Evolutionary conservation across 2,329 filamentous ascomycete genomes (phyloP).

Genomic region (Fusarium sp.): DNA sequence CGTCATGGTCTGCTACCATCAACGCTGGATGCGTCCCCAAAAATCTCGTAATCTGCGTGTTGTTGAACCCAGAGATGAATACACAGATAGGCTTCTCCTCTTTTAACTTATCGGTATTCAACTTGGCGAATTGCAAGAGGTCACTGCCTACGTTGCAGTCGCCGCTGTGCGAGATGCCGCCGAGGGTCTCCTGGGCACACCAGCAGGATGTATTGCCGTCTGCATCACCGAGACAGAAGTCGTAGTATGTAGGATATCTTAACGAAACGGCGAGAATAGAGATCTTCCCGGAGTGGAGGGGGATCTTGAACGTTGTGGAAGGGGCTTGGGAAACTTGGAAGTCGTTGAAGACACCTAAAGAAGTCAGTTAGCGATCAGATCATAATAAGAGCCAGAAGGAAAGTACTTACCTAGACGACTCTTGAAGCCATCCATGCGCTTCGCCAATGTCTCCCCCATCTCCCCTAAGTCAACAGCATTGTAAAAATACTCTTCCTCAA

Average conservation of each 20-base stretch:
- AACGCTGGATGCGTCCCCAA: not conserved
- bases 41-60: slow-evolving; percentile 8
- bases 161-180: slow-evolving; percentile 14
- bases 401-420: not conserved
- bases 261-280: slow-evolving; percentile 1
- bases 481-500: slow-evolving; percentile 12
- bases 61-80: slow-evolving; percentile 1
- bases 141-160: not conserved
- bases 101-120: not conserved
- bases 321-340: slow-evolving; percentile 25
- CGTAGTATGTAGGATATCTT: slow-evolving; percentile 12
- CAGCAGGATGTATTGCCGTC: slow-evolving; percentile 6
- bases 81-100: slow-evolving; percentile 10
- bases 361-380: fast-evolving
- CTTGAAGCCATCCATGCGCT: slow-evolving; percentile 10
- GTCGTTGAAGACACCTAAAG: not conserved
- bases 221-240: slow-evolving; percentile 9
- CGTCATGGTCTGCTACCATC: not conserved
- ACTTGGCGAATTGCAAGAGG: slow-evolving; percentile 9
- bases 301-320: slow-evolving; percentile 7
- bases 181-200: not conserved
- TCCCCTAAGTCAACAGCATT: slow-evolving; percentile 12
- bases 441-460: not conserved
- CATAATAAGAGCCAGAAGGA: not conserved
- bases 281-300: not conserved